Percentiles rank a stretch among this genome's conserved stretches.
phyloP scores from a whole-genome alignment of 768 basidiomycete species.

The Panaeolus cyanescens region DNA sequence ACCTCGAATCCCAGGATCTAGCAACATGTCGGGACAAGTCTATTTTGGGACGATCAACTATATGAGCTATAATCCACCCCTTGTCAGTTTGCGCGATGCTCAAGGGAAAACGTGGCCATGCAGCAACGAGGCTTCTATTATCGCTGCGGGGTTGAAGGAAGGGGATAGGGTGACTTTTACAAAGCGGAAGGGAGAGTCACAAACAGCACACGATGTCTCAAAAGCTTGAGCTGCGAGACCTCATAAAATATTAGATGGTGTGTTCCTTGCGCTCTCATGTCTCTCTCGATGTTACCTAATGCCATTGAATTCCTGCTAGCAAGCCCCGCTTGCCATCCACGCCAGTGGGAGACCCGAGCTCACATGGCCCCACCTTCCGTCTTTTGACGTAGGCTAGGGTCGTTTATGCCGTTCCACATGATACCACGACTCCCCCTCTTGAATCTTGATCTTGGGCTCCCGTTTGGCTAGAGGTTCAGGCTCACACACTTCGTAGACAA shows the following conservation, averaged over 20 bases:
- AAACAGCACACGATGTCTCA: not conserved
- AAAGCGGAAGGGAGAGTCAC: not conserved
- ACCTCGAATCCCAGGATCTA: not conserved
- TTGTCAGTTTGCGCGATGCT: not conserved
- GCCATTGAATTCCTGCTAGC: not conserved
- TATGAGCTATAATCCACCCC: not conserved
- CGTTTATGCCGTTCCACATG: not conserved
- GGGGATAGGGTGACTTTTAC: not conserved
- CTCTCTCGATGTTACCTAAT: not conserved
- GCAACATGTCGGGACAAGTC: not conserved
- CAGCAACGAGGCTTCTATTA: not conserved
- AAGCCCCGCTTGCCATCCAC: not conserved
- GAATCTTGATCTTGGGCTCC: not conserved
- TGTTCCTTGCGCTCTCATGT: not conserved
- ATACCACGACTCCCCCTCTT: not conserved
- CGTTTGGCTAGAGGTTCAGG: not conserved
- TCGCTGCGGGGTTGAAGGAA: constrained; percentile 2
- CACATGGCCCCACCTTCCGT: not conserved
- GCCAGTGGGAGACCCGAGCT: not conserved
- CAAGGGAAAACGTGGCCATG: constrained; percentile 2
- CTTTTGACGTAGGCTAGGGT: not conserved
- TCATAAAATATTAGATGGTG: not conserved
- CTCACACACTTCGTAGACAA: not conserved
- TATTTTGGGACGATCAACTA: constrained; percentile 1
- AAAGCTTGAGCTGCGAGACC: not conserved